These are phyloP conservation scores for Purpureocillium lavendulum DNA, from an alignment of 2,329 filamentous ascomycete genomes.

Conservation along the genomic window DNA sequence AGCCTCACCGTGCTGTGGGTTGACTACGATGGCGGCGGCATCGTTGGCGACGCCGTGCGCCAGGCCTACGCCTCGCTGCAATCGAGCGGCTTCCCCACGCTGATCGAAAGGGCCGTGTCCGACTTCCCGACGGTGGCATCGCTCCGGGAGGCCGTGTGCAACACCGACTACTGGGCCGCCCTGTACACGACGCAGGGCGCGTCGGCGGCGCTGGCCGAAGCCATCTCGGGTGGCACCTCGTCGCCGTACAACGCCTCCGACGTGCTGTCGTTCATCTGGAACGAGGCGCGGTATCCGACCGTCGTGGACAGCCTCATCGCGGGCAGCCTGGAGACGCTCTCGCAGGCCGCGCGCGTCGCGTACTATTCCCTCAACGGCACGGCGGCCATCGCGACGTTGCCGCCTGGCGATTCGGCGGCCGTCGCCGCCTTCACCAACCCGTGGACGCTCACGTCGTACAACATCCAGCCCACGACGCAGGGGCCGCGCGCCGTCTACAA, in stretches of 20 bases:
- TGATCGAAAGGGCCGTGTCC: constrained; percentile 8
- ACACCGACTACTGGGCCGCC: constrained; percentile 11
- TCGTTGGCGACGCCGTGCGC: constrained; percentile 12
- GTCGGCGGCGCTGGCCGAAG: constrained; percentile 6
- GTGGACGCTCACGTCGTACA: constrained; percentile 11
- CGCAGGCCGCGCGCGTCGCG: constrained; percentile 7
- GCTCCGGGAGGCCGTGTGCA: constrained; percentile 8
- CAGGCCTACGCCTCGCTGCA: constrained; percentile 9
- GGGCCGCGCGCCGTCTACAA: constrained; percentile 16
- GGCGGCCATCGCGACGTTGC: constrained; percentile 7
- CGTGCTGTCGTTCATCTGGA: constrained; percentile 12
- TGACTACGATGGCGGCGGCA: constrained; percentile 13
- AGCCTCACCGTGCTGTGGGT: constrained; percentile 12
- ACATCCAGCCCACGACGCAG: constrained; percentile 12
- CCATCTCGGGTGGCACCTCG: constrained; percentile 4
- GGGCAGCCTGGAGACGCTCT: constrained; percentile 7
- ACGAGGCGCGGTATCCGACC: constrained; percentile 11
- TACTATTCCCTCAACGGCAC: constrained; percentile 10
- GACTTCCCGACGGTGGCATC: constrained; percentile 6
- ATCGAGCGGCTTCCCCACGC: constrained; percentile 8
- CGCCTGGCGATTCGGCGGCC: constrained; percentile 5
- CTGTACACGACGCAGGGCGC: constrained; percentile 8
- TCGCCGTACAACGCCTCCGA: constrained; percentile 8
- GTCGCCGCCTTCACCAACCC: constrained; percentile 12
- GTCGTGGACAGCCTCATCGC: constrained; percentile 8